phyloP scores from a whole-genome alignment of 192 early-diverging fungal species.

The Lunasporangiospora selenospora region DNA sequence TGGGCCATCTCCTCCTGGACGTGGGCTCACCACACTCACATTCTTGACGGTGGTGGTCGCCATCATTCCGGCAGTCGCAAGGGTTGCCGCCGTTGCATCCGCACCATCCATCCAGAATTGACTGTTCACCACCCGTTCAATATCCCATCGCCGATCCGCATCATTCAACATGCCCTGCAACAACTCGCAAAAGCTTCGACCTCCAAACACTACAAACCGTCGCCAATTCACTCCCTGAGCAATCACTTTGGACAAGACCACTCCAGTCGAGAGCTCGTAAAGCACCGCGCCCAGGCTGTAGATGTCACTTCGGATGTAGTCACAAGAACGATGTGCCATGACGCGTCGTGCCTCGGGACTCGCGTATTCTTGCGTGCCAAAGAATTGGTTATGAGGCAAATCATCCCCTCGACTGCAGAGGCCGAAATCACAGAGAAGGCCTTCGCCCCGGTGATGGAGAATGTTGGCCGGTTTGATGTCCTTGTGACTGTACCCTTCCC shows the following conservation, averaged over 20 bases:
- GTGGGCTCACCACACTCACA: too few species aligned
- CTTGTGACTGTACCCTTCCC: constrained; percentile 38
- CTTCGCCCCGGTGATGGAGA: constrained; percentile 13
- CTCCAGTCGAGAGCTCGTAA: constrained; percentile 38
- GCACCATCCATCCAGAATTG: constrained; percentile 17
- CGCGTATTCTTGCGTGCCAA: constrained; percentile 42
- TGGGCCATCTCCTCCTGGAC: too few species aligned
- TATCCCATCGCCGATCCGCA: constrained; percentile 31
- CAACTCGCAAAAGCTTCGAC: constrained; percentile 16
- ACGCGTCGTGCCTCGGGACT: constrained; percentile 35
- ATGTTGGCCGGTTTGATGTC: constrained; percentile 47
- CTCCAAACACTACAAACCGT: constrained; percentile 27
- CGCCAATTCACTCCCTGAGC: constrained; percentile 30
- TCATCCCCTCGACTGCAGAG: constrained; percentile 34
- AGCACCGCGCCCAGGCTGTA: constrained; percentile 37
- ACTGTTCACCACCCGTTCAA: constrained; percentile 26
- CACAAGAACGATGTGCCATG: constrained; percentile 18
- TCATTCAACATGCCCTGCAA: constrained; percentile 42
- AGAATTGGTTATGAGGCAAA: constrained; percentile 40
- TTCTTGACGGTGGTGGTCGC: too few species aligned
- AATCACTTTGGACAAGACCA: constrained; percentile 34
- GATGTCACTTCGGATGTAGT: constrained; percentile 33
- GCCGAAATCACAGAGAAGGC: constrained; percentile 36
- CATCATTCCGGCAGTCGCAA: too few species aligned
- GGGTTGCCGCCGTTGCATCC: too few species aligned